Base-by-base conservation (phyloP, 257 asterid genomes). In the Nicotiana paniculata region DNA sequence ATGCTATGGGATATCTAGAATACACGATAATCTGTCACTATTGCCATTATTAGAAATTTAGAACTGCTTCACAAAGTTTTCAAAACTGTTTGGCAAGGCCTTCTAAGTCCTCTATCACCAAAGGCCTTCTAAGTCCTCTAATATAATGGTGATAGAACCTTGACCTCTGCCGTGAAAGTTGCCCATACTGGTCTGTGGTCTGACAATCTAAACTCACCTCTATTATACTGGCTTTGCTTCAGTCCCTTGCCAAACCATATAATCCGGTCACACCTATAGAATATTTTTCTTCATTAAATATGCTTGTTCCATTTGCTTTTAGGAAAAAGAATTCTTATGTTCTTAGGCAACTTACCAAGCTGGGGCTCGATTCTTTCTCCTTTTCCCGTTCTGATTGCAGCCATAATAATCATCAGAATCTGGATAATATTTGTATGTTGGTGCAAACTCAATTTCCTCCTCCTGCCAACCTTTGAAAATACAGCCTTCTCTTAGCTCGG, bases 121-220 rank as follows among this genome's bases (percentile, higher is more conserved):
- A 21, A 21, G 24, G 24, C 24, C 24, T 21, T 74, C 6, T 26
- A 74, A 74, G 79, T 74, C 43, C 2, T 26, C 79, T 74, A 48
- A 72, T 72, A 46, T 72, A 72, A 74, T 15, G 79, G 43, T 48
- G 62, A 74, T 48, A 58, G 62, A 63, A 58, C 88, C 82, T 89
- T 83, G 5, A 85, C 87, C 81, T 85, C 48, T 84, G 90, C 91
- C 58, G 59, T 82, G 83, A 91, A 91, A 76, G 81, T 80, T 80
- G 91, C 91, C 67, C 86, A 83, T 82, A 91, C 91, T 13, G 93
- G 93, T 88, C 96, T 89, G 86, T 91, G 96, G 85, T 91, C 96
- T 65, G 93, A 91, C 83, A 90, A 78, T 85, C 88, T 88, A 1
- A 89, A 88, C 81, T 88, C 96, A 55, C 88, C 85, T 87, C 96